These are phyloP conservation scores for Xylaria sp. DNA, from an alignment of 2,329 filamentous ascomycete genomes.

Conservation along the genomic window DNA sequence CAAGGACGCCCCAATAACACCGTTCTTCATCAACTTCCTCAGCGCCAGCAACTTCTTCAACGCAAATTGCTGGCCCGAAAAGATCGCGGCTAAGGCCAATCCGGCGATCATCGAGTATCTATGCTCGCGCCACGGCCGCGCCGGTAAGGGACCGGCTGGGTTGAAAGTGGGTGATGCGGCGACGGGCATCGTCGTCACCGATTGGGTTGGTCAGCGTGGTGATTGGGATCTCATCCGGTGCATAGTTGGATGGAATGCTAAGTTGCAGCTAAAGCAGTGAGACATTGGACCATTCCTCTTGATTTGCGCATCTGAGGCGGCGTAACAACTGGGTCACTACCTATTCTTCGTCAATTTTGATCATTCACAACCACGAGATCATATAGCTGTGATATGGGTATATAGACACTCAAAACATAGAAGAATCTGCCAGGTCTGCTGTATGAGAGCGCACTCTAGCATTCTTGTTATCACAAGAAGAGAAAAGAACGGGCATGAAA, in stretches of 20 bases:
- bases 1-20: conserved; percentile 54
- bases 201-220: conserved; percentile 88
- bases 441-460: background rate
- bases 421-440: background rate
- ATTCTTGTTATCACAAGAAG: background rate
- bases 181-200: conserved; percentile 89
- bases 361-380: background rate
- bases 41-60: conserved; percentile 96
- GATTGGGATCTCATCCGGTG: conserved; percentile 92
- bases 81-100: conserved; percentile 88
- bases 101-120: conserved; percentile 75
- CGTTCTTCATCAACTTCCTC: conserved; percentile 90
- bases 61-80: conserved; percentile 90
- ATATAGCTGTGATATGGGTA: background rate
- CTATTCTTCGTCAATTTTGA: background rate
- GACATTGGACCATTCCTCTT: background rate
- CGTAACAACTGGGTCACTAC: background rate
- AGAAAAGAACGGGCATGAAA: background rate
- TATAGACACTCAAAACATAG: background rate
- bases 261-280: conserved; percentile 62
- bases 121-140: conserved; percentile 66
- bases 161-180: conserved; percentile 74
- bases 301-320: background rate
- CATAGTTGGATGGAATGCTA: conserved; percentile 91
- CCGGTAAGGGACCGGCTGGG: conserved; percentile 61